These are phyloP conservation scores for Ochromonas danica DNA, from an alignment of 108 stramenopile species.

Conservation along the genomic window DNA sequence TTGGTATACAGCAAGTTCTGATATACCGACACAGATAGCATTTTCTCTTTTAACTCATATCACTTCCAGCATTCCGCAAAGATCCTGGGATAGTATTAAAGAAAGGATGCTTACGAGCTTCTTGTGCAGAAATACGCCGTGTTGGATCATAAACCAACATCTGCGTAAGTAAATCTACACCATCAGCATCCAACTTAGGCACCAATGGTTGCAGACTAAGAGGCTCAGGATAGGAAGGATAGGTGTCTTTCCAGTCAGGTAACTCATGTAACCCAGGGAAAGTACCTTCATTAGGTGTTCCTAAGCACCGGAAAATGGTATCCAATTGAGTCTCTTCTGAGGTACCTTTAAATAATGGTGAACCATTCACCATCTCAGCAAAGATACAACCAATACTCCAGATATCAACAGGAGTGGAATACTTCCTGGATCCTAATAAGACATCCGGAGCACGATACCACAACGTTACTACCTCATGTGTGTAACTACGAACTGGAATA, in stretches of 20 bases:
- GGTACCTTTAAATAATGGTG: slow-evolving; percentile 64
- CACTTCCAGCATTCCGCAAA: slow-evolving; percentile 39
- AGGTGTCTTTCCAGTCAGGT: slow-evolving; percentile 15
- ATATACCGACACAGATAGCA: too few relatives aligned
- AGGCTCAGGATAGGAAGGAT: slow-evolving; percentile 19
- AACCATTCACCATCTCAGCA: slow-evolving; percentile 93
- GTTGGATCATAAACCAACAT: slow-evolving; percentile 92
- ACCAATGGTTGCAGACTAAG: slow-evolving; percentile 8
- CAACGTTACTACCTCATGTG: slow-evolving; percentile 83
- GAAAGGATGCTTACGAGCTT: slow-evolving; percentile 88
- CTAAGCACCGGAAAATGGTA: slow-evolving; percentile 78
- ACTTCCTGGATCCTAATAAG: slow-evolving; percentile 88
- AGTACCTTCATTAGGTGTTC: slow-evolving; percentile 30
- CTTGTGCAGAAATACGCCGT: slow-evolving; percentile 77
- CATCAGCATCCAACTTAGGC: slow-evolving; percentile 56
- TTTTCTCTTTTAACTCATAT: neutral
- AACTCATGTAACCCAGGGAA: neutral
- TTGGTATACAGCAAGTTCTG: too few relatives aligned
- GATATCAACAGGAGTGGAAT: slow-evolving; percentile 96
- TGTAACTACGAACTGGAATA: slow-evolving; percentile 83
- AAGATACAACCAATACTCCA: slow-evolving; percentile 97
- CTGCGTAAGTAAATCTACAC: slow-evolving; percentile 72
- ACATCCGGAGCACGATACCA: slow-evolving; percentile 99
- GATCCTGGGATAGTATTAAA: slow-evolving; percentile 70
- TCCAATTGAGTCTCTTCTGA: slow-evolving; percentile 72